Evolutionary conservation across 768 basidiomycete genomes (phyloP), one percentile per base, ranked within the genome.

Genomic region (Scleroderma citrinum): DNA sequence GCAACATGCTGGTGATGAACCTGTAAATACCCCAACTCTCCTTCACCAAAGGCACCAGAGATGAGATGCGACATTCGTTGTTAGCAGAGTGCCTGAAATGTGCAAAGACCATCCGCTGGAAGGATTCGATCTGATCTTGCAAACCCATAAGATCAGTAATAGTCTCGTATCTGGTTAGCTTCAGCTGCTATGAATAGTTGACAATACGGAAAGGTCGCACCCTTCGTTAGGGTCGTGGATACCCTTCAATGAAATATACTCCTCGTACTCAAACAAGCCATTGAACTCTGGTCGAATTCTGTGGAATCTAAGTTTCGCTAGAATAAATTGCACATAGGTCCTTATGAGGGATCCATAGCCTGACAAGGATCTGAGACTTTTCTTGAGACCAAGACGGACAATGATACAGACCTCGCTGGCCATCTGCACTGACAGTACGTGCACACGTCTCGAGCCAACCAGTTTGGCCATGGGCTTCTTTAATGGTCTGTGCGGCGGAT

Each of bases 181-280:
- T 56, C 52, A 62, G 51, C 41, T 17, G 45, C 14, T 42, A 53
- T 44, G 10, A 32, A 43, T 20, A 44, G 16, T n/a, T 17, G 47
- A 26, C 26, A 47, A 44, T 44, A 11, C 17, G 17, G 44, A 38
- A 42, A 23, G 48, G 48, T 45, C 85, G 54, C 66, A 96, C 95
- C 96, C 96, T 74, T 99, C 95, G 65, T 98, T 97, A 8, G 96
- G 96, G 73, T 99, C 93, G 63, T 97, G 92, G 53, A 98, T 96
- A 20, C 92, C 92, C 69, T 96, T 95, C 61, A 99, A 72, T 20
- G 91, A 92, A 56, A 99, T 83, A 64, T 99, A 99, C 68, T 99
- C 96, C 63, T 98, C 94, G 59, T 99, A 99, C 68, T 99, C 96
- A 63, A 99, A 99, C 6, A 99, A 71, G 21, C 96, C 96, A 68